A percentile compares a stretch with the other conserved stretches of the same genome.
phyloP scores from a whole-genome alignment of 192 early-diverging fungal species.

The Coemansia sp. region DNA sequence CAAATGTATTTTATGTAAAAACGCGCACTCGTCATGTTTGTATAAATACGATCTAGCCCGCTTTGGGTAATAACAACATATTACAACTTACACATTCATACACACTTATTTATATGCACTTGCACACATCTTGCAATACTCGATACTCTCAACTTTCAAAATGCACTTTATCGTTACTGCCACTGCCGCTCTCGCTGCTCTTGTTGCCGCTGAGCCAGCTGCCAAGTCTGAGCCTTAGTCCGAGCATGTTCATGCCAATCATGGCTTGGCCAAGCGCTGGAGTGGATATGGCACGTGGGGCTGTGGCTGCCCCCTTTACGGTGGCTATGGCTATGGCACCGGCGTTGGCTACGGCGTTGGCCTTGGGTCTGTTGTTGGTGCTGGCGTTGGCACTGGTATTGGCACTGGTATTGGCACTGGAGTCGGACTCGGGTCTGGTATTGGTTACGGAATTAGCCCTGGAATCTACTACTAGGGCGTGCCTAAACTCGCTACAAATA shows the following conservation, averaged over 20 bases:
- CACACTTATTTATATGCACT: neutral
- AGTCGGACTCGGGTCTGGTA: neutral
- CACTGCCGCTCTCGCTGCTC: neutral
- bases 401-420: neutral
- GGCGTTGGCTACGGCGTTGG: neutral
- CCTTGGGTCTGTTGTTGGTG: neutral
- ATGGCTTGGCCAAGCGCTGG: slow-evolving; percentile 9
- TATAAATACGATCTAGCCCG: neutral
- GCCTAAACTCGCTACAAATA: neutral
- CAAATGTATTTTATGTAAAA: neutral
- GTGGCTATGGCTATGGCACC: neutral
- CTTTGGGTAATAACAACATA: neutral
- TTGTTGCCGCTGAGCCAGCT: neutral
- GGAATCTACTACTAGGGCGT: neutral
- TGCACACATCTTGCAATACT: neutral
- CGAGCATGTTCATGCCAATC: neutral
- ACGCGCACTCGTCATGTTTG: neutral
- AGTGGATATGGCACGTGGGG: slow-evolving; percentile 5
- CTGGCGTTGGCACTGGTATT: neutral
- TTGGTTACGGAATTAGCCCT: neutral
- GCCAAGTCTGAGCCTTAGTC: neutral
- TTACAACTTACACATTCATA: neutral
- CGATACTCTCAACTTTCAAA: neutral
- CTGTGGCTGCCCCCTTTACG: neutral
- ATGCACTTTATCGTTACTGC: neutral